Base-by-base conservation (phyloP, 441 rosid genomes). In the Pelargonium fulgidum region DNA sequence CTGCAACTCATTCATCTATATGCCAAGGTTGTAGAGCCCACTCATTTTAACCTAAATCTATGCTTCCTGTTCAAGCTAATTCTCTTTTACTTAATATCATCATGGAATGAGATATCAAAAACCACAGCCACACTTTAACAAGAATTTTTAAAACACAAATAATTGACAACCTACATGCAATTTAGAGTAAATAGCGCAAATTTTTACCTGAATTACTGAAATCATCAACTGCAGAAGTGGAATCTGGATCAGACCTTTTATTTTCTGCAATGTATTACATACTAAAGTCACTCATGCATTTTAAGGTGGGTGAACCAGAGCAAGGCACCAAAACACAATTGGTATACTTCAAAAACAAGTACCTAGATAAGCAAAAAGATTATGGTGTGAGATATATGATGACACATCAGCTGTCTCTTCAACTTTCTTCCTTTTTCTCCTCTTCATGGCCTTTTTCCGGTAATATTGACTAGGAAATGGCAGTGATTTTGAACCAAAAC, bases 341-440 rank as follows among this genome's bases (percentile, higher is more conserved):
- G 44, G 42, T 56, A 61, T 64, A 54, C 61, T 39, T 59, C 24
- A 72, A 12, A 64, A 74, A 74, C 56, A 54, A 69, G 65, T 84
- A 91, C 97, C 92, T 1, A 85, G 71, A 76, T 88, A 91, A 61
- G 92, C 84, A 70, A 91, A 91, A 67, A 89, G 86, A 75, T 70
- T 79, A 74, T 91, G 96, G 33, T 73, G 74, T 1, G 88, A 76
- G 86, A 88, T 80, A 68, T 86, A 82, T 7, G 90, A 81, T 36
- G 86, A 6, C 61, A 85, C 36, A 76, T 87, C 85, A 4, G 83
- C 75, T n/a, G 78, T 78, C 63, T 77, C 87, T 81, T 91, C 96
- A 17, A 83, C 83, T 84, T 81, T 84, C 80, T 83, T 91, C 69
- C 97, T 83, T 73, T 78, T 90, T 75, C 91, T 86, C 78, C 96